These are phyloP conservation scores for Penicillium brasilianum DNA, from an alignment of 2,329 filamentous ascomycete genomes.

Conservation along the genomic window DNA sequence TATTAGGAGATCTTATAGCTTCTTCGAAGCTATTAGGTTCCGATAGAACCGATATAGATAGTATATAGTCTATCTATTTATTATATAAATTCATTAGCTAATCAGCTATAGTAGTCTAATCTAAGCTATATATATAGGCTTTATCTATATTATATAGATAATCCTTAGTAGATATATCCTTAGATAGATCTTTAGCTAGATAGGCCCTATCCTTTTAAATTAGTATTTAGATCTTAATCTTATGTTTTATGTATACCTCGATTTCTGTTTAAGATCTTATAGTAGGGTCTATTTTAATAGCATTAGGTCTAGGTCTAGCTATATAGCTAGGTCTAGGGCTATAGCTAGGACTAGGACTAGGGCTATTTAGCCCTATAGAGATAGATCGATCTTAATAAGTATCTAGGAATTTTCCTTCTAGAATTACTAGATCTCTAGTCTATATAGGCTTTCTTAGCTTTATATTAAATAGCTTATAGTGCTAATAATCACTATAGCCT, in stretches of 20 bases:
- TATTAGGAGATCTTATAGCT: not conserved
- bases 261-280: not conserved
- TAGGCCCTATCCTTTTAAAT: too few species aligned
- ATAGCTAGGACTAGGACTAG: not conserved
- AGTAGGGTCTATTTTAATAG: not conserved
- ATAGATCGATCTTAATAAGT: not conserved
- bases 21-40: not conserved
- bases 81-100: not conserved
- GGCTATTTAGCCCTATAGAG: too few species aligned
- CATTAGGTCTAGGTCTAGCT: not conserved
- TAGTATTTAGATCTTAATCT: not conserved
- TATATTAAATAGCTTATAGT: not conserved
- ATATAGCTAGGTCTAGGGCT: too few species aligned
- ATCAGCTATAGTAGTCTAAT: not conserved
- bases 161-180: too few species aligned
- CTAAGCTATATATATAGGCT: not conserved
- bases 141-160: not conserved
- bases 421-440: not conserved
- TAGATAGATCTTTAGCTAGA: too few species aligned
- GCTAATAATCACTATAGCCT: not conserved
- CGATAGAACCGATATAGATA: not conserved
- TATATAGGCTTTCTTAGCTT: not conserved
- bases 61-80: not conserved
- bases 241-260: not conserved
- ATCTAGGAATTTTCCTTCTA: not conserved